phyloP scores from a whole-genome alignment of 2,329 filamentous ascomycete species.

The Nothophoma quercina region DNA sequence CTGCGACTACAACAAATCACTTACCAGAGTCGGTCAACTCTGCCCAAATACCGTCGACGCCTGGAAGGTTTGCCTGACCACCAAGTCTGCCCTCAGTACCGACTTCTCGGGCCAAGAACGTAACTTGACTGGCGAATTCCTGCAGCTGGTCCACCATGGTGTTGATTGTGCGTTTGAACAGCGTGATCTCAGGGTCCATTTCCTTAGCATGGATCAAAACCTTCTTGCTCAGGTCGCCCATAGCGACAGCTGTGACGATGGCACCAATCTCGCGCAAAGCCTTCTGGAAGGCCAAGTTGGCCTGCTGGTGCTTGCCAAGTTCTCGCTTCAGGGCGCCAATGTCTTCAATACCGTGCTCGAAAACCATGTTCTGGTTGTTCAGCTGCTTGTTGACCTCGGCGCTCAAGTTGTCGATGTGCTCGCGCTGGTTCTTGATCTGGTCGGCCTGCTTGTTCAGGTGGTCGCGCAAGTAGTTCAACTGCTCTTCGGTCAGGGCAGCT shows the following conservation, averaged over 20 bases:
- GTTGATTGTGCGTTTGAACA: slow-evolving; percentile 98
- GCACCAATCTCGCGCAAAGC: slow-evolving; percentile 95
- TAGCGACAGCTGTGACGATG: slow-evolving; percentile 94
- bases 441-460: slow-evolving; percentile 94
- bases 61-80: slow-evolving; percentile 91
- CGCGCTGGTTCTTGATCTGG: slow-evolving; percentile 84
- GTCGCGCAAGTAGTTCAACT: slow-evolving; percentile 84
- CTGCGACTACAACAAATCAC: slow-evolving; percentile 30
- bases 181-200: slow-evolving; percentile 97
- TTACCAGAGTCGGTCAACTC: slow-evolving; percentile 75
- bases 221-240: slow-evolving; percentile 95
- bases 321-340: slow-evolving; percentile 91
- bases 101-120: slow-evolving; percentile 91
- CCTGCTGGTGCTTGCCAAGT: slow-evolving; percentile 95
- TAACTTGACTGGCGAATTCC: slow-evolving; percentile 95
- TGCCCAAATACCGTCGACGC: slow-evolving; percentile 96
- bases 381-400: slow-evolving; percentile 87
- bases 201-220: slow-evolving; percentile 94
- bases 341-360: slow-evolving; percentile 81
- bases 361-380: slow-evolving; percentile 80
- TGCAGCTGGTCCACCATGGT: slow-evolving; percentile 99
- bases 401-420: slow-evolving; percentile 85
- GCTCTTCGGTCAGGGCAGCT: slow-evolving; percentile 76
- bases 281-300: slow-evolving; percentile 98
- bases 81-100: slow-evolving; percentile 94